phyloP scores from a whole-genome alignment of 768 basidiomycete genomes.

The Xanthoconium purpureum region DNA sequence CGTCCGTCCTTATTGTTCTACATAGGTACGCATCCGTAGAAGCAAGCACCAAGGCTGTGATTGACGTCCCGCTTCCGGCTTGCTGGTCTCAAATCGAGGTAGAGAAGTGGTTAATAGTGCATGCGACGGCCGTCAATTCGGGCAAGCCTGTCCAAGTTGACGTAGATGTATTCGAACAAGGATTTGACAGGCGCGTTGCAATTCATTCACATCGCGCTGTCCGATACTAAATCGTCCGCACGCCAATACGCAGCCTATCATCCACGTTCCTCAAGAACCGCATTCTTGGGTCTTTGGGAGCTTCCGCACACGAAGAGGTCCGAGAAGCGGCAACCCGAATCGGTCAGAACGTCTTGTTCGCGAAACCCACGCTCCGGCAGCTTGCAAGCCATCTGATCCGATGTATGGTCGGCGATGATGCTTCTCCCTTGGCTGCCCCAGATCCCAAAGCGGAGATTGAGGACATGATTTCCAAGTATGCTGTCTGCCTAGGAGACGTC shows the following conservation, averaged over 20 bases:
- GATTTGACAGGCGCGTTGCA: constrained; percentile 33
- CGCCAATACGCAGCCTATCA: constrained; percentile 22
- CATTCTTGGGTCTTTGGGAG: constrained; percentile 32
- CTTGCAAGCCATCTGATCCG: constrained; percentile 30
- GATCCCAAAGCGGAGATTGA: no score
- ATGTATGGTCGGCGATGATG: no score
- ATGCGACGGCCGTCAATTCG: constrained; percentile 18
- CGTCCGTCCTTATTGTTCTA: not conserved
- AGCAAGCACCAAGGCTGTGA: constrained; percentile 18
- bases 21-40: constrained; percentile 31
- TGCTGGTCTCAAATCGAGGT: constrained; percentile 29
- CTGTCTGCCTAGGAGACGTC: not conserved
- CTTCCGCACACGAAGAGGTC: constrained; percentile 7
- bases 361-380: constrained; percentile 36
- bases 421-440: no score
- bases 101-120: constrained; percentile 25
- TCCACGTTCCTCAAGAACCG: constrained; percentile 39
- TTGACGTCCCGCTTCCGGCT: constrained; percentile 22
- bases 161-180: constrained; percentile 32
- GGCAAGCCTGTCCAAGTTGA: constrained; percentile 4
- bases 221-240: not conserved
- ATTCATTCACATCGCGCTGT: not conserved
- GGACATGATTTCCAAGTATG: no score
- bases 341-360: constrained; percentile 43
- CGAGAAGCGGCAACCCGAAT: constrained; percentile 20